phyloP scores from a whole-genome alignment of 768 basidiomycete species.

The Tricholoma saponaceum region DNA sequence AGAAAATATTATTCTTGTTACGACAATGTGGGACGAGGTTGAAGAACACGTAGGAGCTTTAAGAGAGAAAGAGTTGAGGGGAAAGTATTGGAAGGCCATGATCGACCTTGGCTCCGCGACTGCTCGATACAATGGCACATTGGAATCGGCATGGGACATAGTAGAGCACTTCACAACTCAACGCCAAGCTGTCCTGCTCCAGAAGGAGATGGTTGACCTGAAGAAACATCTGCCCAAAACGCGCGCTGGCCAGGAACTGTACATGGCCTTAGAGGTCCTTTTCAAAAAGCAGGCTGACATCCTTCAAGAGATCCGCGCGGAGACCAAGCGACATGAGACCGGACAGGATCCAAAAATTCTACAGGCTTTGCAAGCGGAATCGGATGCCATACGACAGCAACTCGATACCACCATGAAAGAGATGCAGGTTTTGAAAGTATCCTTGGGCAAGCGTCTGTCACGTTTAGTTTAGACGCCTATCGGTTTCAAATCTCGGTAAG shows the following conservation, averaged over 20 bases:
- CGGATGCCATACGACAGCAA: neutral
- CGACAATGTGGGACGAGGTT: constrained; percentile 44
- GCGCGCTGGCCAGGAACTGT: constrained; percentile 1
- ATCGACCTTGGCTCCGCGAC: constrained; percentile 35
- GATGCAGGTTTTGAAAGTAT: neutral
- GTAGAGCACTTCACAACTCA: too few relatives aligned
- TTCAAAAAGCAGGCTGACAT: constrained; percentile 8
- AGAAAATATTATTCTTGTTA: constrained; percentile 41
- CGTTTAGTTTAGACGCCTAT: neutral
- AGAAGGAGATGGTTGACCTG: constrained; percentile 22
- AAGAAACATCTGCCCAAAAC: constrained; percentile 13
- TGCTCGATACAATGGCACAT: constrained; percentile 30
- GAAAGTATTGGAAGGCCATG: constrained; percentile 40
- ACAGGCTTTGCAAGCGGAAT: neutral
- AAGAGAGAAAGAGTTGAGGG: constrained; percentile 37
- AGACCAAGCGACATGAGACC: neutral
- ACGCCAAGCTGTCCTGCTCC: constrained; percentile 18
- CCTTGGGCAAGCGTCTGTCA: neutral
- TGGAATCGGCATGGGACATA: too few relatives aligned
- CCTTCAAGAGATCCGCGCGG: neutral
- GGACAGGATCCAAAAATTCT: neutral
- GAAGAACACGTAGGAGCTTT: constrained; percentile 24
- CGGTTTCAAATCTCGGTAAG: neutral
- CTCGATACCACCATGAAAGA: neutral
- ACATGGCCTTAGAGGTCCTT: constrained; percentile 4